Evolutionary conservation across 208 protist genomes (phyloP).

Genomic region (Phytomonas sp.): DNA sequence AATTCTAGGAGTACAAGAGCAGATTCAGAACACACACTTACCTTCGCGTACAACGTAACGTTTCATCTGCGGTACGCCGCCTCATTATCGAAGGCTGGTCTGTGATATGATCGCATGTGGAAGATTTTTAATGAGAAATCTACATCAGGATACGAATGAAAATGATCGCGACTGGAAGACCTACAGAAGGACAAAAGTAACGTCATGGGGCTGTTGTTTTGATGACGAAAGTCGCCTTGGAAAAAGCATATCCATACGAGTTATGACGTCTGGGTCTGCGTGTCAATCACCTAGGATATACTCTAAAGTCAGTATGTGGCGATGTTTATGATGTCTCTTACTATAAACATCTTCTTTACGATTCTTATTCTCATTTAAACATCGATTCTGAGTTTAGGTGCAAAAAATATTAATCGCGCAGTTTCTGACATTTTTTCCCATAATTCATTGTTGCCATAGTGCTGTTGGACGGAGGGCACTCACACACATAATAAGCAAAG

Average conservation of each 20-base stretch:
- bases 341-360: background rate
- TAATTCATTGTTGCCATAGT: background rate
- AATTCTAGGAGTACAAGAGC: constrained; percentile 44
- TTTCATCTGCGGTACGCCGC: too few species aligned
- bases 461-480: background rate
- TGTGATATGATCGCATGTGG: too few species aligned
- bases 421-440: background rate
- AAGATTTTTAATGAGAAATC: too few species aligned
- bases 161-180: too few species aligned
- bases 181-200: too few species aligned
- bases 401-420: background rate
- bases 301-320: background rate
- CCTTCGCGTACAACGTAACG: constrained; percentile 1
- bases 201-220: background rate
- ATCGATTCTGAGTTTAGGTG: background rate
- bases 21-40: constrained; percentile 32
- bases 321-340: background rate
- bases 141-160: too few species aligned
- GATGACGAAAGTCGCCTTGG: background rate
- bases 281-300: background rate
- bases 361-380: background rate
- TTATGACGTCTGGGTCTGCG: background rate
- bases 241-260: background rate
- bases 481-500: too few species aligned
- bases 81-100: too few species aligned